A percentile compares a stretch with the other conserved stretches of the same genome.
Evolutionary conservation across 1,284 basidiomycete genomes (phyloP).

Genomic region (Cerrena zonata): DNA sequence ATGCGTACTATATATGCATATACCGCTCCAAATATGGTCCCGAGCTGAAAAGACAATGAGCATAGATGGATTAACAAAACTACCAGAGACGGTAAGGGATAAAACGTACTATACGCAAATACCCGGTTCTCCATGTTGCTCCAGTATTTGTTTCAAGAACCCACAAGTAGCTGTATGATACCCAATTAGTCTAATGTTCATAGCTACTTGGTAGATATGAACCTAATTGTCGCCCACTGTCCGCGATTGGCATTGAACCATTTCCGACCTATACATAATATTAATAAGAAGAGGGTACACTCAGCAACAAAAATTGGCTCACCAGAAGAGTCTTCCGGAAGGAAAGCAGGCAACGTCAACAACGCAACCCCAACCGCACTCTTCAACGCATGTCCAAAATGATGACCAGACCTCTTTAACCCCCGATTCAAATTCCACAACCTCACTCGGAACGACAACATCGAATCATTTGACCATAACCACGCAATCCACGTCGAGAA

Average conservation of each 20-base stretch:
- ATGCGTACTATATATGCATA: constrained; percentile 42
- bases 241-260: constrained; percentile 39
- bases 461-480: constrained; percentile 31
- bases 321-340: constrained; percentile 34
- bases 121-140: constrained; percentile 44
- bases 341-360: constrained; percentile 41
- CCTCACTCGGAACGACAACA: constrained; percentile 30
- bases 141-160: constrained; percentile 49
- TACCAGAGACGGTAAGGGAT: neutral
- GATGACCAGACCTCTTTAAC: constrained; percentile 38
- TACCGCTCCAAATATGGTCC: constrained; percentile 40
- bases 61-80: neutral
- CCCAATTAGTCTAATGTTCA: no score
- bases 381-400: constrained; percentile 43
- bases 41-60: constrained; percentile 33
- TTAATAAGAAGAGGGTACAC: no score
- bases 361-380: constrained; percentile 41
- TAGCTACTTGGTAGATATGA: neutral
- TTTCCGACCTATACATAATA: constrained; percentile 22
- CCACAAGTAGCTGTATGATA: constrained; percentile 36
- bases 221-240: constrained; percentile 47
- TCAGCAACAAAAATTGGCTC: no score
- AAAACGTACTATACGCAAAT: constrained; percentile 38
- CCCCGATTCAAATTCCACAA: constrained; percentile 30
- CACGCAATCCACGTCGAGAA: constrained; percentile 5